Evolutionary conservation across 805 yeast species (phyloP).

Genomic region (Zygosaccharomyces lentus): DNA sequence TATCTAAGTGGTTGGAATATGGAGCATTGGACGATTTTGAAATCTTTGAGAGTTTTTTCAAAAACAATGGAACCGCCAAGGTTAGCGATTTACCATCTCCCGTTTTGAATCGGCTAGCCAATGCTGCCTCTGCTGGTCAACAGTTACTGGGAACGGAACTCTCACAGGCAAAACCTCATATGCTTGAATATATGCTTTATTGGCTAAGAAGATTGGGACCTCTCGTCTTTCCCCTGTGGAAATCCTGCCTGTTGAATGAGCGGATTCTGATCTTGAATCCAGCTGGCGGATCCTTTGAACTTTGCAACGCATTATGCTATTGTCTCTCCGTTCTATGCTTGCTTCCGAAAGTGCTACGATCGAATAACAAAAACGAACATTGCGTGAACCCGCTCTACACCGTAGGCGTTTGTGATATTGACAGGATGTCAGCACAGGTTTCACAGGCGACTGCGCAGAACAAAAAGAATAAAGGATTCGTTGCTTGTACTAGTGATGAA

Average conservation of each 20-base stretch:
- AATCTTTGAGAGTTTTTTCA: constrained; percentile 19
- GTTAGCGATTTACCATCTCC: constrained; percentile 14
- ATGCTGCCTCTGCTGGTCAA: constrained; percentile 9
- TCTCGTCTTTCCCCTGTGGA: constrained; percentile 34
- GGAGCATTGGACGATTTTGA: constrained; percentile 13
- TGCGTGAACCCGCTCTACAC: constrained; percentile 21
- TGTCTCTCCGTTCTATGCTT: constrained; percentile 25
- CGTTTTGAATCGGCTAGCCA: constrained; percentile 14
- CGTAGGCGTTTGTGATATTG: constrained; percentile 23
- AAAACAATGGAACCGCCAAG: constrained; percentile 12
- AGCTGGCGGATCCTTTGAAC: constrained; percentile 26
- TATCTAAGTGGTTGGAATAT: constrained; percentile 22
- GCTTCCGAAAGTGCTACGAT: constrained; percentile 11
- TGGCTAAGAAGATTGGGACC: constrained; percentile 34
- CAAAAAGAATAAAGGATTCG: constrained; percentile 15
- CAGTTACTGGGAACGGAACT: constrained; percentile 3
- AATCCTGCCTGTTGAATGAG: constrained; percentile 26
- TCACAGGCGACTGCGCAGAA: constrained; percentile 9
- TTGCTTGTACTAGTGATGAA: constrained; percentile 35
- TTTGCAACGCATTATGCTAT: constrained; percentile 28
- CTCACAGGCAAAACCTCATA: constrained; percentile 13
- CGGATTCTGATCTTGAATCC: constrained; percentile 29
- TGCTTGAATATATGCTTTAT: constrained; percentile 21
- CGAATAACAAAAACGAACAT: constrained; percentile 7
- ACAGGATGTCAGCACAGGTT: constrained; percentile 17